phyloP scores from a whole-genome alignment of 495 filamentous ascomycete genomes.

The Penicillium maclennaniae region DNA sequence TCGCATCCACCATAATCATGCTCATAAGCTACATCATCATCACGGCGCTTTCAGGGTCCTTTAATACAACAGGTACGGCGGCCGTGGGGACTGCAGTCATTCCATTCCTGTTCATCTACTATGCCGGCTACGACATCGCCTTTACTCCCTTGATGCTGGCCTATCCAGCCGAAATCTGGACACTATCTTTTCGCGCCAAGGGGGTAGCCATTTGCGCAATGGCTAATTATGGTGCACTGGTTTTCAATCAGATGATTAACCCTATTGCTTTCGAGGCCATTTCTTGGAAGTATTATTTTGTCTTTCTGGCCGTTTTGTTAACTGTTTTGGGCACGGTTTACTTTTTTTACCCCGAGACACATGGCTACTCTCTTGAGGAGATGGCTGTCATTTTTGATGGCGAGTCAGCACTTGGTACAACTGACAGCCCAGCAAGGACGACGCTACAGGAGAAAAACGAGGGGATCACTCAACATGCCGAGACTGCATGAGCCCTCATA shows the following conservation, averaged over 20 bases:
- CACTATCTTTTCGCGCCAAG: conserved; percentile 61
- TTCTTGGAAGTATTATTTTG: conserved; percentile 56
- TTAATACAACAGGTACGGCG: conserved; percentile 29
- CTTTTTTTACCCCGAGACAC: conserved; percentile 63
- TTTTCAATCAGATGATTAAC: conserved; percentile 55
- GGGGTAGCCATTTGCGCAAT: conserved; percentile 61
- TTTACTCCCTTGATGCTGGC: conserved; percentile 60
- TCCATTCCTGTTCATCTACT: conserved; percentile 59
- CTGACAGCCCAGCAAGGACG: neutral
- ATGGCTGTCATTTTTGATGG: conserved; percentile 30
- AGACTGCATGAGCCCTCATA: neutral
- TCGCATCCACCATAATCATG: conserved; percentile 52
- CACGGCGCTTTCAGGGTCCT: conserved; percentile 52
- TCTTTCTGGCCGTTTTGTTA: conserved; percentile 55
- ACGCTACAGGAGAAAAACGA: neutral
- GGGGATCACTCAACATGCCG: neutral
- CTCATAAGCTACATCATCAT: conserved; percentile 49
- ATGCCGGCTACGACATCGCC: conserved; percentile 53
- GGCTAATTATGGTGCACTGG: conserved; percentile 50
- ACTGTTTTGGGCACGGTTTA: conserved; percentile 51
- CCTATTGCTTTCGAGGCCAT: conserved; percentile 55
- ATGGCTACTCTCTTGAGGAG: conserved; percentile 60
- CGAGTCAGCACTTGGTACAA: neutral
- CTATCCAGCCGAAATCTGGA: conserved; percentile 61
- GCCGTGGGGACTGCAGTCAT: conserved; percentile 50